Conservation (phyloP, 2,329 filamentous ascomycete species). For the Fonsecaea erecta region DNA sequence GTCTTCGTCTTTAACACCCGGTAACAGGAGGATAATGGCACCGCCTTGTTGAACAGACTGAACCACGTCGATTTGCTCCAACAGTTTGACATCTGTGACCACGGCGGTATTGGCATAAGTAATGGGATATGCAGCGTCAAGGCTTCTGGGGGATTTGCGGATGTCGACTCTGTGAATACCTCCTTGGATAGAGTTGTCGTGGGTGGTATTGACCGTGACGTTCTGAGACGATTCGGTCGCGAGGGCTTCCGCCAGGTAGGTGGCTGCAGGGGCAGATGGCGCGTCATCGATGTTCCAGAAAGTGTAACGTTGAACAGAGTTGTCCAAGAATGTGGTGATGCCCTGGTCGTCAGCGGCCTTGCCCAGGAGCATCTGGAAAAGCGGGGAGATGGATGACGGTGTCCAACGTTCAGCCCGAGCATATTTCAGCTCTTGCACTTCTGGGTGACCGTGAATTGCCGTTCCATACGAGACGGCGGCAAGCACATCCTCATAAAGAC, state of each 20-base stretch:
- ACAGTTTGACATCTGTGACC: constrained; percentile 77
- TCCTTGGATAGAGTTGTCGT: constrained; percentile 70
- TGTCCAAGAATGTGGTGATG: constrained; percentile 51
- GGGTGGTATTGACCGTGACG: constrained; percentile 62
- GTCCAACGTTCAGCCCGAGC: constrained; percentile 71
- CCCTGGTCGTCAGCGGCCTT: constrained; percentile 54
- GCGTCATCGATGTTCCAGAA: constrained; percentile 93
- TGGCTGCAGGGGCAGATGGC: constrained; percentile 66
- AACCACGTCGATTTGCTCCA: constrained; percentile 77
- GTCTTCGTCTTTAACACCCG: constrained; percentile 83
- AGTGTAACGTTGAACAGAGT: constrained; percentile 76
- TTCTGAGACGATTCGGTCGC: constrained; percentile 65
- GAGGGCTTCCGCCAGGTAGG: constrained; percentile 63
- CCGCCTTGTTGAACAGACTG: constrained; percentile 71
- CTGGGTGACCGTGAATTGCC: constrained; percentile 65
- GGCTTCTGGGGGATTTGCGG: constrained; percentile 76
- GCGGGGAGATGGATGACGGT: constrained; percentile 50
- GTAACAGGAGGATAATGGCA: constrained; percentile 74
- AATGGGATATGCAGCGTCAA: constrained; percentile 83
- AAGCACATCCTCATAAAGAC: constrained; percentile 87
- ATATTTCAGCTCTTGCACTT: constrained; percentile 87
- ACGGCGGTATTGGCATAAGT: constrained; percentile 78
- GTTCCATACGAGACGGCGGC: constrained; percentile 80
- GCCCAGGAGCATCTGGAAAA: constrained; percentile 52
- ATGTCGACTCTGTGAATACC: constrained; percentile 84